phyloP scores from a whole-genome alignment of 768 basidiomycete genomes.

The Trametes gibbosa region DNA sequence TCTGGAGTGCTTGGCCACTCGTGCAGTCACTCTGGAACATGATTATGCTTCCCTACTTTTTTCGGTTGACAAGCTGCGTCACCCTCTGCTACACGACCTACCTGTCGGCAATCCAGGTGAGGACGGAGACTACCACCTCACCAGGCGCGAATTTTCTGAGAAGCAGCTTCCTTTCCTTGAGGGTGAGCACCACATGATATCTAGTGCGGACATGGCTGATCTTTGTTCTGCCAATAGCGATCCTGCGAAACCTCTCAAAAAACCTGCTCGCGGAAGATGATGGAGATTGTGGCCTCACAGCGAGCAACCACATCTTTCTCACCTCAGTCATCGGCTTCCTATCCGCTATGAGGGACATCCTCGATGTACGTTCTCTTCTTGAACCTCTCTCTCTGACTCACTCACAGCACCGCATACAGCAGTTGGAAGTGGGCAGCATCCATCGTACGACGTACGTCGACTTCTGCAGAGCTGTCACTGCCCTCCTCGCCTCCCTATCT shows the following conservation, averaged over 20 bases:
- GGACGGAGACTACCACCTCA: conserved; percentile 22
- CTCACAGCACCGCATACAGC: not conserved
- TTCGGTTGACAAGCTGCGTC: conserved; percentile 52
- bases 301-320: conserved; percentile 38
- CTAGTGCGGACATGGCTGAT: not conserved
- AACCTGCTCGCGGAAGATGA: conserved; percentile 32
- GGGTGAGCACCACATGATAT: conserved; percentile 29
- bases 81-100: conserved; percentile 46
- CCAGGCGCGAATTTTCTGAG: conserved; percentile 27
- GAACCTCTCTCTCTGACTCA: not conserved
- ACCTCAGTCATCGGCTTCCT: conserved; percentile 46
- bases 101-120: conserved; percentile 22
- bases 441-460: conserved; percentile 1
- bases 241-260: conserved; percentile 43
- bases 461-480: conserved; percentile 11
- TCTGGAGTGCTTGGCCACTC: conserved; percentile 49
- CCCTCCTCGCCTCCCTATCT: conserved; percentile 9
- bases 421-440: not conserved
- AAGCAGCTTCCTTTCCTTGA: conserved; percentile 39
- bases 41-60: conserved; percentile 58
- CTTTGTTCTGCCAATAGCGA: conserved; percentile 32
- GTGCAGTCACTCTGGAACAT: conserved; percentile 50
- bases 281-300: conserved; percentile 25
- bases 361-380: conserved; percentile 33
- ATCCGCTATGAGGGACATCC: conserved; percentile 48